Percentiles rank a stretch among this genome's conserved stretches.
These are phyloP conservation scores for Calophaca sinica DNA, from an alignment of 306 rosid species.

Conservation along the genomic window DNA sequence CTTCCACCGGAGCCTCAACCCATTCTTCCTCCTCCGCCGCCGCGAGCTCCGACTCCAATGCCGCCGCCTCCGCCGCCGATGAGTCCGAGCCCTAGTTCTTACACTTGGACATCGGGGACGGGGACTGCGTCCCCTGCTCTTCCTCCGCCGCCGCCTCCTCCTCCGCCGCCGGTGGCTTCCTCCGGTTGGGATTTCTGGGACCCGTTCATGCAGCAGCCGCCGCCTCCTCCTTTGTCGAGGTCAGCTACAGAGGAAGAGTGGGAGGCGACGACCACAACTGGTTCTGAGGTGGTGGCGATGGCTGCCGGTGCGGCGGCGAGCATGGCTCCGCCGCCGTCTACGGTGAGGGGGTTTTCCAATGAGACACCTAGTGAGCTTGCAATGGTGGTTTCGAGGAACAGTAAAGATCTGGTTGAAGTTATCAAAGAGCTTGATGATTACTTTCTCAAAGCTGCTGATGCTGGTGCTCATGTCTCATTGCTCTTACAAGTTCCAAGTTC, in stretches of 20 bases:
- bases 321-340: conserved; percentile 63
- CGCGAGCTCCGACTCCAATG: conserved; percentile 57
- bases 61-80: conserved; percentile 68
- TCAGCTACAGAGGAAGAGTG: conserved; percentile 81
- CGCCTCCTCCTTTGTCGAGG: conserved; percentile 59
- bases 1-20: conserved; percentile 57
- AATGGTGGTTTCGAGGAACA: conserved; percentile 82
- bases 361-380: conserved; percentile 74
- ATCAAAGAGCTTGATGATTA: conserved; percentile 93
- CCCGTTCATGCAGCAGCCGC: conserved; percentile 72
- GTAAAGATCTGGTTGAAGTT: conserved; percentile 82
- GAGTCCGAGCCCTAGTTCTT: conserved; percentile 77
- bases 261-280: conserved; percentile 73
- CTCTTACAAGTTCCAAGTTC: conserved; percentile 81
- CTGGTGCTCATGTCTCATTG: conserved; percentile 73
- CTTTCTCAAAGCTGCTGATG: conserved; percentile 87
- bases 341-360: conserved; percentile 68
- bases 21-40: conserved; percentile 62
- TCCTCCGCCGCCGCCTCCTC: conserved; percentile 77
- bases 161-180: conserved; percentile 67
- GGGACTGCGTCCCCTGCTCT: conserved; percentile 63
- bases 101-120: conserved; percentile 80
- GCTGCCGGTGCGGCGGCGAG: conserved; percentile 62
- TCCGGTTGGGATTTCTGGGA: conserved; percentile 98
- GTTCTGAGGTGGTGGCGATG: conserved; percentile 66